Evolutionary conservation across 495 filamentous ascomycete genomes (phyloP).

Genomic region (Talaromyces wortmannii): DNA sequence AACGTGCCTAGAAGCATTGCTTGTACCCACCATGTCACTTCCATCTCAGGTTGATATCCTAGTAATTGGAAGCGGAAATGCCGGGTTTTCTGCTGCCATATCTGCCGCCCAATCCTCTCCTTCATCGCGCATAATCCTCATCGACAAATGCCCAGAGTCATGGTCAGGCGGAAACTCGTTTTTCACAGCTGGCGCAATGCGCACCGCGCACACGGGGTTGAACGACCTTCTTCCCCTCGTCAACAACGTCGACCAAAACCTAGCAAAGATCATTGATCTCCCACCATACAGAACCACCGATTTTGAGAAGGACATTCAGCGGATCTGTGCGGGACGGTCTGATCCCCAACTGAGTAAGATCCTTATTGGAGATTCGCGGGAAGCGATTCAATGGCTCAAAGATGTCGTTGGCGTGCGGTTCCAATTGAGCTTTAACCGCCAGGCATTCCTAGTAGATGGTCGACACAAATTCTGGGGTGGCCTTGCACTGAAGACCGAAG

Average conservation of each 20-base stretch:
- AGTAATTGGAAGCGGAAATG: slow-evolving; percentile 51
- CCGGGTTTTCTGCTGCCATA: slow-evolving; percentile 49
- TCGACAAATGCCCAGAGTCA: slow-evolving; percentile 44
- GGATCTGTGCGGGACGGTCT: slow-evolving; percentile 40
- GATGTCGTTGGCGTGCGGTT: slow-evolving; percentile 41
- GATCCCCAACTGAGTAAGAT: slow-evolving; percentile 32
- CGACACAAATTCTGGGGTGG: slow-evolving; percentile 58
- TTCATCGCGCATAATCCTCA: slow-evolving; percentile 27
- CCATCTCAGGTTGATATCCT: slow-evolving; percentile 38
- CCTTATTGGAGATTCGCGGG: slow-evolving; percentile 40
- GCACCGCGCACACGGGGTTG: slow-evolving; percentile 39
- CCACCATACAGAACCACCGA: slow-evolving; percentile 33
- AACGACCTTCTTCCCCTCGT: slow-evolving; percentile 40
- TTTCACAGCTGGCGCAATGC: slow-evolving; percentile 52
- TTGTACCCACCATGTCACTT: slow-evolving; percentile 4
- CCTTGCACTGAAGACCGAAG: slow-evolving; percentile 44
- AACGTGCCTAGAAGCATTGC: no score
- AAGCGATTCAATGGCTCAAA: slow-evolving; percentile 47
- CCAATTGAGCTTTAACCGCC: slow-evolving; percentile 52
- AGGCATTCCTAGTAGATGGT: slow-evolving; percentile 50
- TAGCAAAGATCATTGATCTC: slow-evolving; percentile 35
- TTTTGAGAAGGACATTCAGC: slow-evolving; percentile 41
- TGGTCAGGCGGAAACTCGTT: slow-evolving; percentile 53
- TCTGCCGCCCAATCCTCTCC: slow-evolving; percentile 35
- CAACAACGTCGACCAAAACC: slow-evolving; percentile 31